A percentile compares a stretch with the other conserved stretches of the same genome.
These are phyloP conservation scores for Westerdykella aurantiaca DNA, from an alignment of 2,329 filamentous ascomycete species.

Conservation along the genomic window DNA sequence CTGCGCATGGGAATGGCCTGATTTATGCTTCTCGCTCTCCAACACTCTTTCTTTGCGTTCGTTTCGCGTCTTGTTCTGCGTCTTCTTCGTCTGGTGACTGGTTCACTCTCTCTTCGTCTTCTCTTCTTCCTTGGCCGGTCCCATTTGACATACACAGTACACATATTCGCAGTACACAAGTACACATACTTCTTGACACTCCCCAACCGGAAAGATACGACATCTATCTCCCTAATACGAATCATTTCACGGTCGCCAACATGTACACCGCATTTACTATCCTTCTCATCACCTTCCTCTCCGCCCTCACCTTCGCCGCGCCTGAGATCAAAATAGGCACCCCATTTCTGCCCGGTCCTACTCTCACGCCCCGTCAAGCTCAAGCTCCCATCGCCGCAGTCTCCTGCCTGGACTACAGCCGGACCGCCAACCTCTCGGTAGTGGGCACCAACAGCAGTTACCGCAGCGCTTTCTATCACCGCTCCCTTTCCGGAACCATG, in stretches of 20 bases:
- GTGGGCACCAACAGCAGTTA: constrained; percentile 44
- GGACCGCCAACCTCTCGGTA: constrained; percentile 45
- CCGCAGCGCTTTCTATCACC: constrained; percentile 43
- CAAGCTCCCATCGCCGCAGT: constrained; percentile 17
- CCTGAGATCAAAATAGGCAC: constrained; percentile 2
- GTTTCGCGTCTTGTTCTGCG: constrained; percentile 12
- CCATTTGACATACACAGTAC: background rate
- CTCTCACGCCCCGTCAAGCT: constrained; percentile 23
- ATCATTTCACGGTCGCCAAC: constrained; percentile 3
- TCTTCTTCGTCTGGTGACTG: constrained; percentile 20
- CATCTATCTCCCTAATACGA: too few relatives aligned
- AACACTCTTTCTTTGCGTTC: constrained; percentile 11
- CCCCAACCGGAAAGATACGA: too few relatives aligned
- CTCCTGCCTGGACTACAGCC: constrained; percentile 41
- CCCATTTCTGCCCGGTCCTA: constrained; percentile 9
- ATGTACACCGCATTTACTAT: constrained; percentile 25
- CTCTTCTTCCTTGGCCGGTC: constrained; percentile 9
- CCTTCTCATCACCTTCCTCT: constrained; percentile 23
- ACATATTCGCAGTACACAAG: constrained; percentile 1
- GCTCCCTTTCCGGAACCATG: constrained; percentile 40
- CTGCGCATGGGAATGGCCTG: constrained; percentile 21
- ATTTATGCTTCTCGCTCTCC: constrained; percentile 12
- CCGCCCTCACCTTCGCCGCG: constrained; percentile 11
- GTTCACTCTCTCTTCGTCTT: constrained; percentile 18
- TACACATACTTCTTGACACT: background rate